These are phyloP conservation scores for Spiromastix sp. DNA, from an alignment of 2,329 filamentous ascomycete species.

Conservation along the genomic window DNA sequence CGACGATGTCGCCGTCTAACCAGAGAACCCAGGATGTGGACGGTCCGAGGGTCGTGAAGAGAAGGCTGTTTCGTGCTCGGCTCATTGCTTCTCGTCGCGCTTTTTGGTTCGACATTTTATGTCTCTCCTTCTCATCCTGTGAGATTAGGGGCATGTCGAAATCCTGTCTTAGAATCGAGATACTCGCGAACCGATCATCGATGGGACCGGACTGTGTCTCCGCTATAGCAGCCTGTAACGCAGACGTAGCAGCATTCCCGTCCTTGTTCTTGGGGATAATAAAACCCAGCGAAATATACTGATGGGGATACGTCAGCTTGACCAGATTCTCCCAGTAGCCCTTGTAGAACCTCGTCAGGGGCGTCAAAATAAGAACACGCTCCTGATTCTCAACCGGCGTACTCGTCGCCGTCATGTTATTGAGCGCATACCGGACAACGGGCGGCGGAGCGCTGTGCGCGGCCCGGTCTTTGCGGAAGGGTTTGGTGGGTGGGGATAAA, in stretches of 20 bases:
- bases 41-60: conserved; percentile 90
- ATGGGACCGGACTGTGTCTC: conserved; percentile 77
- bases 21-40: conserved; percentile 92
- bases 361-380: conserved; percentile 82
- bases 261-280: conserved; percentile 91
- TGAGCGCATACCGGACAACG: conserved; percentile 87
- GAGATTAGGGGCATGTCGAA: conserved; percentile 72
- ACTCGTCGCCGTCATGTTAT: conserved; percentile 76
- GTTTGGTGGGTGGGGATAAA: conserved; percentile 63
- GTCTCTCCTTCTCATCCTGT: conserved; percentile 78
- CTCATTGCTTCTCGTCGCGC: conserved; percentile 79
- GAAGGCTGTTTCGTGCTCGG: conserved; percentile 80
- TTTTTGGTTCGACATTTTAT: conserved; percentile 88
- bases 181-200: conserved; percentile 75
- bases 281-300: conserved; percentile 89
- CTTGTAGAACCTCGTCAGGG: conserved; percentile 85
- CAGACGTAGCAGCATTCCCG: conserved; percentile 74
- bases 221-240: conserved; percentile 73
- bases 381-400: conserved; percentile 71
- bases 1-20: conserved; percentile 86
- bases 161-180: conserved; percentile 92
- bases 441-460: conserved; percentile 58
- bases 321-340: conserved; percentile 92
- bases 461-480: conserved; percentile 56
- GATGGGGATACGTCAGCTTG: conserved; percentile 77